Evolutionary conservation across 495 filamentous ascomycete species (phyloP).

Genomic region (Penicillium maclennaniae): DNA sequence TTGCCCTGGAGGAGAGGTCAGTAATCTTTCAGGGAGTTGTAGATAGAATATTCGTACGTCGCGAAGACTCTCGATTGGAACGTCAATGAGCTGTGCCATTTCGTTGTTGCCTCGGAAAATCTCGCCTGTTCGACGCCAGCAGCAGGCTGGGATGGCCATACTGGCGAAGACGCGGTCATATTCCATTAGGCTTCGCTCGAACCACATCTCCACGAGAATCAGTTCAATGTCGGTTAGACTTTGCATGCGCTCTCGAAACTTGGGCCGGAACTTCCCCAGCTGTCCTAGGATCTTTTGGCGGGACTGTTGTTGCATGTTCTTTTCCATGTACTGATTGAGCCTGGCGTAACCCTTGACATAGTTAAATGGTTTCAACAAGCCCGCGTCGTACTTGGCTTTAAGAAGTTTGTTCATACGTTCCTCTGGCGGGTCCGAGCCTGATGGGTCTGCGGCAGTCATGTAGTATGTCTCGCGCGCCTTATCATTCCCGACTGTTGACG

Average conservation of each 20-base stretch:
- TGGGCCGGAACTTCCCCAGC: constrained; percentile 87
- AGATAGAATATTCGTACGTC: constrained; percentile 60
- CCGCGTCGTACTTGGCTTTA: constrained; percentile 91
- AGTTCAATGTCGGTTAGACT: constrained; percentile 86
- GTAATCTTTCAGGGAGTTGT: background rate
- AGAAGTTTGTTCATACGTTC: constrained; percentile 94
- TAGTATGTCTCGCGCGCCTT: constrained; percentile 89
- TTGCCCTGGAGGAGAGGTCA: constrained; percentile 61
- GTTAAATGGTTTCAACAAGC: constrained; percentile 92
- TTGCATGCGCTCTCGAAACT: constrained; percentile 93
- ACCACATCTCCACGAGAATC: constrained; percentile 96
- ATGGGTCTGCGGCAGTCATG: constrained; percentile 92
- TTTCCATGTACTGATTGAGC: constrained; percentile 84
- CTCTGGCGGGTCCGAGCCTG: constrained; percentile 85
- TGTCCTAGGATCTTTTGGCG: constrained; percentile 87
- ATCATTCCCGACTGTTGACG: constrained; percentile 61
- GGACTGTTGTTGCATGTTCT: constrained; percentile 70
- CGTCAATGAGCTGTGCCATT: constrained; percentile 95
- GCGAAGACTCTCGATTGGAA: constrained; percentile 83
- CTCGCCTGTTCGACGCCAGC: constrained; percentile 94
- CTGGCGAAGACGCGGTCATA: constrained; percentile 98
- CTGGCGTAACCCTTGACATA: constrained; percentile 94
- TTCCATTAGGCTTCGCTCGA: constrained; percentile 89
- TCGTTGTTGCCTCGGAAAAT: constrained; percentile 98
- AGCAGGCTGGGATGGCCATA: constrained; percentile 97